Evolutionary conservation across 1,139 yeast species (phyloP), one percentile per base, ranked within the genome.

Genomic region (Meyerozyma smithsonii): DNA sequence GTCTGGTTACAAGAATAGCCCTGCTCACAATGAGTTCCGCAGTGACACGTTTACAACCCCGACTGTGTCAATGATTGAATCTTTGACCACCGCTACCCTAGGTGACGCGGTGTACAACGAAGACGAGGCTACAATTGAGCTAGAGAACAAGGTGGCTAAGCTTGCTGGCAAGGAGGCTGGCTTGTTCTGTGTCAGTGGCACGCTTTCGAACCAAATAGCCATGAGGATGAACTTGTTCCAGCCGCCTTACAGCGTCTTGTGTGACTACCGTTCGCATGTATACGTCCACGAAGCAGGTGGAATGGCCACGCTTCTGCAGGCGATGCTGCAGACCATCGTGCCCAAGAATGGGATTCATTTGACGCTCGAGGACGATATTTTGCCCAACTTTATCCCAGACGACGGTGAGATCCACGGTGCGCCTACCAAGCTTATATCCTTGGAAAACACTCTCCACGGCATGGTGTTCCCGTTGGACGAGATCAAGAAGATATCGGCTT

Each of bases 11-110:
- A 19, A 34, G 12, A 20, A 11, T n/a, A 57, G 62, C 28, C 61
- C 62, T 4, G 67, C 64, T 14, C 60, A 52, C 41, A 64, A 63
- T 48, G 76, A 70, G 46, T 70, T 69, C 51, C 59, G 76, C 40
- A 68, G 74, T 49, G 76, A 70, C 46, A 70, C 76, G 0, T 70
- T 69, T 54, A 70, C 76, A 10, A 69, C 72, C 4, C 75, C 76
- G 1, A 66, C 73, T 0, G 43, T 51, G 10, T 54, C 64, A 4
- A 69, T 70, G 75, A 50, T 67, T n/a, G 54, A 56, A 19, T 44
- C 51, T 2, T 35, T 48, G 15, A 46, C 46, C 24, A 33, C 39
- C 8, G 36, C 49, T 10, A 41, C 51, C 2, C 30, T 48, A 4
- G 76, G 76, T 3, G 76, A 70, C 47, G 57, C 74, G 1, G 76